These are phyloP conservation scores for Xerocomus potaroensis DNA, from an alignment of 768 basidiomycete species.

Conservation along the genomic window DNA sequence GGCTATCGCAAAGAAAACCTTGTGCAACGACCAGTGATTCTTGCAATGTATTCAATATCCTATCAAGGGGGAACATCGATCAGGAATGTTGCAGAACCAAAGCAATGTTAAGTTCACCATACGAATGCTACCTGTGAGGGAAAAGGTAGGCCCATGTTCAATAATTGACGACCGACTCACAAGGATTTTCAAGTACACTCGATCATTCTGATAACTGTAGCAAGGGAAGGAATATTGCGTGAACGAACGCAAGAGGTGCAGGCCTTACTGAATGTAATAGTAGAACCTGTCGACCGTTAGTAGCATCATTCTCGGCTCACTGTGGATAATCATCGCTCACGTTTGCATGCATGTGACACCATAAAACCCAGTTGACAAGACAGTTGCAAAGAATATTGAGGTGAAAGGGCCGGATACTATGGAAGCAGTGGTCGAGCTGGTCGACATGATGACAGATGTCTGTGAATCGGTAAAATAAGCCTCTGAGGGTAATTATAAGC, in stretches of 20 bases:
- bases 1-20: not conserved
- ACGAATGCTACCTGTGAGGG: not conserved
- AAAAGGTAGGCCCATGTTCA: too few species aligned
- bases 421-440: not conserved
- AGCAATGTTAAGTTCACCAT: not conserved
- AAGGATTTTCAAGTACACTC: not conserved
- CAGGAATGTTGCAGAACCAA: not conserved
- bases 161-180: not conserved
- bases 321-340: not conserved
- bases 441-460: not conserved
- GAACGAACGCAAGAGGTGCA: not conserved
- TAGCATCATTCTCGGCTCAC: not conserved
- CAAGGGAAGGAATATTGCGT: not conserved
- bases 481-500: not conserved
- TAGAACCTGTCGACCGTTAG: not conserved
- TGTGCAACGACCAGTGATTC: not conserved
- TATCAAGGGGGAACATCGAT: not conserved
- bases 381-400: not conserved
- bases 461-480: not conserved
- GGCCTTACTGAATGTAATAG: not conserved
- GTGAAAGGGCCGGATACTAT: not conserved
- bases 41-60: not conserved
- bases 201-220: not conserved
- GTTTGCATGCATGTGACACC: constrained; percentile 2
- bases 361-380: not conserved